Percentiles rank a stretch among this genome's conserved stretches.
These are phyloP conservation scores for Solanum verrucosum DNA, from an alignment of 257 asterid genomes.

Conservation along the genomic window DNA sequence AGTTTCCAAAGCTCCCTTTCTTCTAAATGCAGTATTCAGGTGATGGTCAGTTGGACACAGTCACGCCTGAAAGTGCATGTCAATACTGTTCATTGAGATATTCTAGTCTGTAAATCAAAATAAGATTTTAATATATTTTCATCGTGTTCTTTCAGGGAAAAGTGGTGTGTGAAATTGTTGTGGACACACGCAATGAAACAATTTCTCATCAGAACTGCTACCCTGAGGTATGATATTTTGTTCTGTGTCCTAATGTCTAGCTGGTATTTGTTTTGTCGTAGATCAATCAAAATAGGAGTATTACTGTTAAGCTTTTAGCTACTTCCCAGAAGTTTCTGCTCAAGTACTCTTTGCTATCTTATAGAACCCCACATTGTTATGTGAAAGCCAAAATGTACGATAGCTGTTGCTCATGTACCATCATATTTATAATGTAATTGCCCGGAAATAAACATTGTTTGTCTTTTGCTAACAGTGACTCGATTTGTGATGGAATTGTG, in stretches of 20 bases:
- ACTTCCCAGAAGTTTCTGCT: conserved; percentile 1
- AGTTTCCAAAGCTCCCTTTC: not conserved
- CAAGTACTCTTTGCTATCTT: not conserved
- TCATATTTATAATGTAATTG: not conserved
- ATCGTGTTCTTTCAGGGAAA: conserved; percentile 14
- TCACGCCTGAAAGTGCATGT: not conserved
- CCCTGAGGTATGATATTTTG: conserved; percentile 24
- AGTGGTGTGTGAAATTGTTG: conserved; percentile 31
- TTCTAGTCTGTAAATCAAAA: not conserved
- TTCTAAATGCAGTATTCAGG: not conserved
- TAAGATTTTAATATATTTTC: not conserved
- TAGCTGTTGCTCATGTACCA: not conserved
- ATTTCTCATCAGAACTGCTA: conserved; percentile 34
- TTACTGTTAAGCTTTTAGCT: not conserved
- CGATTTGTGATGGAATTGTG: not conserved
- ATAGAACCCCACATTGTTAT: not conserved
- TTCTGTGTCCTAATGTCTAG: not conserved
- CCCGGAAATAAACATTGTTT: not conserved
- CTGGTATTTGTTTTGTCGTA: not conserved
- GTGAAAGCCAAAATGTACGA: not conserved
- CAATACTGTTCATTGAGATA: not conserved
- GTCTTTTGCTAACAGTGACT: not conserved
- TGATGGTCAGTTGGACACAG: not conserved
- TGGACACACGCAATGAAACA: conserved; percentile 23
- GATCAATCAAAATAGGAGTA: not conserved